Base-by-base conservation (phyloP, 1,284 basidiomycete species). In the Paramarasmius palmivorus region DNA sequence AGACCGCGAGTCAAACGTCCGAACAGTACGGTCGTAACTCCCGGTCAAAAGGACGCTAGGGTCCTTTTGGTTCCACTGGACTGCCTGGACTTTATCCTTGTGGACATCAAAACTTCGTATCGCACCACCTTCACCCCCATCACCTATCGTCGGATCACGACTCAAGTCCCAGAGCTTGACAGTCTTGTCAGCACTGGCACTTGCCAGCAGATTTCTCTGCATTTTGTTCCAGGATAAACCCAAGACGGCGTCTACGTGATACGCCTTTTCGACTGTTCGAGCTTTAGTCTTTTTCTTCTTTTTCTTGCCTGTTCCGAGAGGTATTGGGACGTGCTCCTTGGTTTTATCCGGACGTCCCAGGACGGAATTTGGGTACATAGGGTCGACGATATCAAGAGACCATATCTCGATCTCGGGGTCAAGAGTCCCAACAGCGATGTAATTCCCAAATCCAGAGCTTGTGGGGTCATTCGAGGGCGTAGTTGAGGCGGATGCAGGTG, bases 351-450 rank as follows among this genome's bases (percentile, higher is more conserved):
- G 88, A 39, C 92, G 86, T 9, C 97, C 97, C 23, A 99, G 86
- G 52, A 99, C 86, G 54, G 90, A 88, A 59, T 92, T 85, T 0
- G 97, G 97, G 68, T 97, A 99, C 76, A 98, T 89, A 9, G 93
- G 88, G 65, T 99, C 97, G 50, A 99, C 82, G 22, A 90, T 80
- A 68, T 99, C 95, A 60, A 98, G 81, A 40, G 92, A 94, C 95
- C 96, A 99, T 62, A 99, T 95, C 72, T 99, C 97, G 62, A 99
- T 98, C 65, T 96, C 94, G 14, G 96, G 96, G 62, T 99, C 96
- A 61, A 99, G 88, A 3, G 95, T 96, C 9, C 95, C 96, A 14
- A 99, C 95, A 1, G 97, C 97, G 60, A 99, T 88, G 69, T 91
- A 98, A 72, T 90, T 97, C 29, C 96, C 96, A 56, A 83, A 79